Evolutionary conservation across 306 rosid species (phyloP).

Genomic region (Prunus dulcis): DNA sequence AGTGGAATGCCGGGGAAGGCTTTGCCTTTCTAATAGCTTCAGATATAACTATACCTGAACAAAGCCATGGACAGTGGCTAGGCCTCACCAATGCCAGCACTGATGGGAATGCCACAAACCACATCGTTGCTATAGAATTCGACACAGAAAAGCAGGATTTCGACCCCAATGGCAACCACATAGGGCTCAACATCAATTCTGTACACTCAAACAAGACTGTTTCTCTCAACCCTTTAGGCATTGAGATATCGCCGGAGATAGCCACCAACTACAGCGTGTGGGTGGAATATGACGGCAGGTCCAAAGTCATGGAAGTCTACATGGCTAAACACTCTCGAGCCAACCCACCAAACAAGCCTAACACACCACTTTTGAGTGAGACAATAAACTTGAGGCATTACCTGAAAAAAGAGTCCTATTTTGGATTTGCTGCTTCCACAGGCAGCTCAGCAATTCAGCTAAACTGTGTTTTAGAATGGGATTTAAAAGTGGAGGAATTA

Average conservation of each 20-base stretch:
- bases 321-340: constrained; percentile 8
- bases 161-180: constrained; percentile 37
- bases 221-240: constrained; percentile 15
- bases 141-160: constrained; percentile 40
- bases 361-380: constrained; percentile 27
- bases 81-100: constrained; percentile 43
- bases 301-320: constrained; percentile 41
- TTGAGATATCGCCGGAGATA: constrained; percentile 14
- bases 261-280: constrained; percentile 22
- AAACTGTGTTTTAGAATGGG: constrained; percentile 45
- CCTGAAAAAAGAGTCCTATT: constrained; percentile 30
- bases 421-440: constrained; percentile 50
- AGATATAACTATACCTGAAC: constrained; percentile 7
- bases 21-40: constrained; percentile 50
- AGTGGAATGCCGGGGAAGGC: constrained; percentile 36
- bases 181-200: constrained; percentile 48
- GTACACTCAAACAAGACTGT: constrained; percentile 23
- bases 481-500: constrained; percentile 23
- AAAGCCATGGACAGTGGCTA: constrained; percentile 44
- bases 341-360: constrained; percentile 15
- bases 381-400: constrained; percentile 23
- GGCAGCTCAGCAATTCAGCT: constrained; percentile 30
- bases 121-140: constrained; percentile 43
- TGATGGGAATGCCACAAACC: constrained; percentile 21
- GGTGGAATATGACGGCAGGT: constrained; percentile 36